phyloP scores from a whole-genome alignment of 805 yeast species.

The Pichia cabralensis region DNA sequence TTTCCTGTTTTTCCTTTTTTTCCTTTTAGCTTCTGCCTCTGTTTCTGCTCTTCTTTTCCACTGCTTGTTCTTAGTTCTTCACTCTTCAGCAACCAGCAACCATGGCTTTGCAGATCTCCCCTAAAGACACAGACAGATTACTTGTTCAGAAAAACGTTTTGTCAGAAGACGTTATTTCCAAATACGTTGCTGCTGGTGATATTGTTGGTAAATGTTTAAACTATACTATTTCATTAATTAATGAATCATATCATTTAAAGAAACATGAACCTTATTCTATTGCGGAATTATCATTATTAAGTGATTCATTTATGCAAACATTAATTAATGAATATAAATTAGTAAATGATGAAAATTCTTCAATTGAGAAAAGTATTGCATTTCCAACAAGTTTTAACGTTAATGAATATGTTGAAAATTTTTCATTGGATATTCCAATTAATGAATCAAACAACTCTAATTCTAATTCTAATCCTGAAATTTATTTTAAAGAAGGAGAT shows the following conservation, averaged over 20 bases:
- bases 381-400: conserved; percentile 85
- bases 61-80: background rate
- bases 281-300: conserved; percentile 69
- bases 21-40: too few species aligned
- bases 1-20: too few species aligned
- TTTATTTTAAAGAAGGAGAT: conserved; percentile 63
- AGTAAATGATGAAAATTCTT: conserved; percentile 53
- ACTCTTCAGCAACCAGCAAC: too few species aligned
- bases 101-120: conserved; percentile 71
- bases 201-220: conserved; percentile 74
- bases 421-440: too few species aligned
- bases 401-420: conserved; percentile 67
- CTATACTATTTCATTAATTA: conserved; percentile 56
- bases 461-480: conserved; percentile 47
- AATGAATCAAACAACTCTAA: conserved; percentile 77
- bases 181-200: conserved; percentile 84
- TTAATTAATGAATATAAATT: too few species aligned
- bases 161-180: conserved; percentile 52
- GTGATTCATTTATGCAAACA: conserved; percentile 64
- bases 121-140: conserved; percentile 63
- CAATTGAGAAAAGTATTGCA: conserved; percentile 85
- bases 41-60: background rate
- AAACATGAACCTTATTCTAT: conserved; percentile 38
- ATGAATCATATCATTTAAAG: conserved; percentile 60
- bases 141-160: conserved; percentile 65